Base-by-base conservation (phyloP, 345 rosid species). In the Dimocarpus longan region DNA sequence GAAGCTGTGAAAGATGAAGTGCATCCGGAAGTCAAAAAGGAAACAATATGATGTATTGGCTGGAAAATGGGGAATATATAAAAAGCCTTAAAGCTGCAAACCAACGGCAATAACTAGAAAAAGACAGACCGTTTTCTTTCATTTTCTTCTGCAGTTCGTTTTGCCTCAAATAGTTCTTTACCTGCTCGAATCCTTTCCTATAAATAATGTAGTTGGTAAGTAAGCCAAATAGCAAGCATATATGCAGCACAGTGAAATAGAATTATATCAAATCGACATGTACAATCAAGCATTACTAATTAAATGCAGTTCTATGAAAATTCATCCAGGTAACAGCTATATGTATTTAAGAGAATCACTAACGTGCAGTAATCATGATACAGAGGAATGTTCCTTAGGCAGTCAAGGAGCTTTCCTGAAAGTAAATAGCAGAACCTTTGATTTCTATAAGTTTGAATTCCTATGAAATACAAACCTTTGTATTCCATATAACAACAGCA, bases 161-260 rank as follows among this genome's bases (percentile, higher is more conserved):
- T 88, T 72, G 92, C 85, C 67, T 91, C 87, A 74, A 82, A 80
- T 66, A 90, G 80, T 75, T 87, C 89, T 80, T 90, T 92, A n/a
- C 97, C 90, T 32, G 87, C 91, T 76, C 81, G 87, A 83, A 96
- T 90, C 79, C 94, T 89, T 76, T 90, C 92, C 99, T 94, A 81
- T 62, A 78, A 80, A 46, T 79, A 18, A 64, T 54, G 69, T 64
- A 54, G 59, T 50, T 71, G 48, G 4, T 37, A 63, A 44, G 52
- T 86, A 68, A 12, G 42, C 44, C 37, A 24, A 54, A n/a, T 63
- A 44, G 66, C 59, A 67, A 28, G 10, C 16, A 54, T 44, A 43
- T 46, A 43, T 46, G 8, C 44, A 42, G 44, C 44, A 42, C 9
- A 42, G 44, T 42, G 44, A 42, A 42, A 42, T 8, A 42, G 1